phyloP scores from a whole-genome alignment of 345 rosid species.

The Mallotus nudiflorus region DNA sequence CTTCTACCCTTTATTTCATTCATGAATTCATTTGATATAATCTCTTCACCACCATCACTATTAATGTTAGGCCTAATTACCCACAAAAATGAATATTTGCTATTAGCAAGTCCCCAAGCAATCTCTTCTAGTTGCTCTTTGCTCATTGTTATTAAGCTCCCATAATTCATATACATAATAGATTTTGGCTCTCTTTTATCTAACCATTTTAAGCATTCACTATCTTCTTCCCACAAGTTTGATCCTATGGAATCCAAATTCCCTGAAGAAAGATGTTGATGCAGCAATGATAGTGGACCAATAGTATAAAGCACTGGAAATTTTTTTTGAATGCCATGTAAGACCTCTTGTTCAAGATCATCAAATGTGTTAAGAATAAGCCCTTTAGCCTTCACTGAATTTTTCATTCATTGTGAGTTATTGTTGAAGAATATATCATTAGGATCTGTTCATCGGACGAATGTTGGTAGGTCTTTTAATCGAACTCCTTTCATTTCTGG shows the following conservation, averaged over 20 bases:
- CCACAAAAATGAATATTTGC: conserved; percentile 13
- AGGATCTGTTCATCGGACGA: background rate
- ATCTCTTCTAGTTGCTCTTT: background rate
- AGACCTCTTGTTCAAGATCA: conserved; percentile 3
- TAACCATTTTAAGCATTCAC: background rate
- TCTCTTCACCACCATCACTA: background rate
- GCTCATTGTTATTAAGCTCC: background rate
- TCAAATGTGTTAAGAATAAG: conserved; percentile 13
- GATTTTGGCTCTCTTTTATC: background rate
- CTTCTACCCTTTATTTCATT: conserved; percentile 4
- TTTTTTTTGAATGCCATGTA: background rate
- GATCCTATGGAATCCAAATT: background rate
- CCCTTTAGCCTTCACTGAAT: background rate
- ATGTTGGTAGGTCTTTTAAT: background rate
- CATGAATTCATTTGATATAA: background rate
- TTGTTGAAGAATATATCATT: background rate
- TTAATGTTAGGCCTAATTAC: conserved; percentile 3
- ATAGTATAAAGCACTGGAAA: background rate
- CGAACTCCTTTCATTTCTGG: background rate
- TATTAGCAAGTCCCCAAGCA: conserved; percentile 16
- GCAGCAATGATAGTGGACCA: conserved; percentile 8
- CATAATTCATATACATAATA: background rate
- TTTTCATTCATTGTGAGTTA: background rate
- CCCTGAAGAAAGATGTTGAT: background rate
- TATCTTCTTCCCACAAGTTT: conserved; percentile 8